A percentile compares a stretch with the other conserved stretches of the same genome.
Evolutionary conservation across 352 stramenopile genomes (phyloP).

Genomic region (Paralagenidium karlingii): DNA sequence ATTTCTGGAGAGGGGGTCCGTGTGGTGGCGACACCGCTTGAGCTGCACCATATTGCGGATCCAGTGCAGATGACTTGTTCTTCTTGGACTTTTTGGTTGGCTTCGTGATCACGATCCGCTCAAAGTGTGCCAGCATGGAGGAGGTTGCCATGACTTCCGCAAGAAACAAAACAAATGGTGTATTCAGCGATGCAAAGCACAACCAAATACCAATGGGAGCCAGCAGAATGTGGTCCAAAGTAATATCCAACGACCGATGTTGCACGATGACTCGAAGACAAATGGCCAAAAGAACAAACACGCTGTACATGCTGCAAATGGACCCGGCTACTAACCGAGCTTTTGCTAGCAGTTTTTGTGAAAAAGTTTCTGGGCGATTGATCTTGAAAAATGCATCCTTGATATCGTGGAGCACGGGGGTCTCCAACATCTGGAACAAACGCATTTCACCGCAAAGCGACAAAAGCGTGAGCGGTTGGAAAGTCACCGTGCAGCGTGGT

Average conservation of each 20-base stretch:
- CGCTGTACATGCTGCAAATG: constrained; percentile 55
- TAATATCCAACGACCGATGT: constrained; percentile 50
- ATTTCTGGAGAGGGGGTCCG: no score
- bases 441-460: constrained; percentile 77
- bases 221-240: constrained; percentile 52
- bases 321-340: constrained; percentile 36
- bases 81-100: constrained; percentile 3
- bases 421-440: constrained; percentile 79
- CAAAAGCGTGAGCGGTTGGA: constrained; percentile 58
- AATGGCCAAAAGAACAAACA: constrained; percentile 55
- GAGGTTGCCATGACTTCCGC: constrained; percentile 55
- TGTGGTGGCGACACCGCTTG: no score
- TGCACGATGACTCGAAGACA: constrained; percentile 47
- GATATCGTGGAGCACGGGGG: constrained; percentile 64
- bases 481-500: constrained; percentile 55
- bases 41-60: no score
- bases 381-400: constrained; percentile 69
- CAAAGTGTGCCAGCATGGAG: constrained; percentile 67
- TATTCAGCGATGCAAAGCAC: constrained; percentile 80
- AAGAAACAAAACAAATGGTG: constrained; percentile 64
- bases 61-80: no score
- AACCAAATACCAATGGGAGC: constrained; percentile 69
- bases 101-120: constrained; percentile 34
- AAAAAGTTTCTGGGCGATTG: constrained; percentile 48
- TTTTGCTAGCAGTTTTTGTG: constrained; percentile 57